phyloP scores from a whole-genome alignment of 257 asterid species.

The Ilex asprella region DNA sequence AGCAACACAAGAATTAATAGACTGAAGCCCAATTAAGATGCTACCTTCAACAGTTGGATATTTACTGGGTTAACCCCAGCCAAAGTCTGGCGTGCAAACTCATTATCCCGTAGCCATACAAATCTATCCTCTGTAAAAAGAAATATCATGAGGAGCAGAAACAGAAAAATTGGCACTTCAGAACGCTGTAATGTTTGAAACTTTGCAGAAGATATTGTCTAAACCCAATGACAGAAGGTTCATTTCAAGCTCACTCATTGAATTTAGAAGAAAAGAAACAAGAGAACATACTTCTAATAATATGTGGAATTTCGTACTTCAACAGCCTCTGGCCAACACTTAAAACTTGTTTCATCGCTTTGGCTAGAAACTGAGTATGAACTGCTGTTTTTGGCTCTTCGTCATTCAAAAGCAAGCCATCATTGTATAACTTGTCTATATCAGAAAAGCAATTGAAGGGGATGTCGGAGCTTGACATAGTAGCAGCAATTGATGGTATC shows the following conservation, averaged over 20 bases:
- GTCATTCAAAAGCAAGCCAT: slow-evolving; percentile 42
- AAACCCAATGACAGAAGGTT: neutral
- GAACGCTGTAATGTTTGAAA: neutral
- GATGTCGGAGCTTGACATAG: slow-evolving; percentile 61
- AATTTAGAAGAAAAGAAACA: neutral
- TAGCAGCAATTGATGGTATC: slow-evolving; percentile 64
- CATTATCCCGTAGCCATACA: slow-evolving; percentile 75
- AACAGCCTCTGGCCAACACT: slow-evolving; percentile 60
- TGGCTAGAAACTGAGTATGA: slow-evolving; percentile 23
- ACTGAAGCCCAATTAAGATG: neutral
- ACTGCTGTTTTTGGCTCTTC: slow-evolving; percentile 22
- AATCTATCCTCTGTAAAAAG: slow-evolving; percentile 66
- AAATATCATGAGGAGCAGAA: neutral
- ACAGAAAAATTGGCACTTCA: neutral
- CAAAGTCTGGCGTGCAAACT: slow-evolving; percentile 80
- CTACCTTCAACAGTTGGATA: slow-evolving; percentile 68
- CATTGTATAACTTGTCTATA: slow-evolving; percentile 64
- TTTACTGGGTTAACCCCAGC: slow-evolving; percentile 86
- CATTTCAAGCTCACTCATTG: neutral
- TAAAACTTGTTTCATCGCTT: slow-evolving; percentile 32
- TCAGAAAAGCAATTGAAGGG: slow-evolving; percentile 73
- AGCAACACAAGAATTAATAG: neutral
- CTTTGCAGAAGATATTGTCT: neutral
- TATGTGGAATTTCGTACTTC: slow-evolving; percentile 75
- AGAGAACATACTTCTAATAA: slow-evolving; percentile 48